Evolutionary conservation across 352 stramenopile species (phyloP).

Genomic region (Phytophthora constricta): DNA sequence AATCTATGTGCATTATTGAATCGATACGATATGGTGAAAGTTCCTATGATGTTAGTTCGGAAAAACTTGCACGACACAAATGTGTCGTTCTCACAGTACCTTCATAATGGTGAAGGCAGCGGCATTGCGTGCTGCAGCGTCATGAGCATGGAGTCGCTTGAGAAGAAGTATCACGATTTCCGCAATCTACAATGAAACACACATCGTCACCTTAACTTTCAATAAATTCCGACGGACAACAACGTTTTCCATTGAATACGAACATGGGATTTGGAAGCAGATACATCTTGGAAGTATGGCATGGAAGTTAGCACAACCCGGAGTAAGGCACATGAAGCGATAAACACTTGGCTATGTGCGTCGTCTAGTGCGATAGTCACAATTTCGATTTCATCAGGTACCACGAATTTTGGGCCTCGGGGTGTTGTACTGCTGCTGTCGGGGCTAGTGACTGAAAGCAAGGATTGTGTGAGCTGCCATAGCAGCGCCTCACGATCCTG

Average conservation of each 20-base stretch:
- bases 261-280: conserved; percentile 19
- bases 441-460: background rate
- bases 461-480: conserved; percentile 14
- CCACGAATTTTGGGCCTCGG: background rate
- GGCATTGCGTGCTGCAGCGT: conserved; percentile 18
- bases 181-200: conserved; percentile 12
- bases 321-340: conserved; percentile 22
- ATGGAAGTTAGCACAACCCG: conserved; percentile 5
- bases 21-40: too few relatives aligned
- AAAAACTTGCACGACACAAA: too few relatives aligned
- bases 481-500: conserved; percentile 17
- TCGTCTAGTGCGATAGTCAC: conserved; percentile 16
- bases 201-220: background rate
- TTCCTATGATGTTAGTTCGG: too few relatives aligned
- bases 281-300: conserved; percentile 23
- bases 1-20: too few relatives aligned
- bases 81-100: background rate
- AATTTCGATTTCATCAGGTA: conserved; percentile 15
- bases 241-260: conserved; percentile 1
- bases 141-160: conserved; percentile 11
- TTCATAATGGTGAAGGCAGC: conserved; percentile 25
- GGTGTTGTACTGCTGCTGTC: background rate
- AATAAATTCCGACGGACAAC: background rate
- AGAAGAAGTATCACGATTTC: conserved; percentile 18
- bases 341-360: conserved; percentile 21